Evolutionary conservation across 208 protist species (phyloP), one percentile per base, ranked within the genome.

Genomic region (Leishmania guyanensis): DNA sequence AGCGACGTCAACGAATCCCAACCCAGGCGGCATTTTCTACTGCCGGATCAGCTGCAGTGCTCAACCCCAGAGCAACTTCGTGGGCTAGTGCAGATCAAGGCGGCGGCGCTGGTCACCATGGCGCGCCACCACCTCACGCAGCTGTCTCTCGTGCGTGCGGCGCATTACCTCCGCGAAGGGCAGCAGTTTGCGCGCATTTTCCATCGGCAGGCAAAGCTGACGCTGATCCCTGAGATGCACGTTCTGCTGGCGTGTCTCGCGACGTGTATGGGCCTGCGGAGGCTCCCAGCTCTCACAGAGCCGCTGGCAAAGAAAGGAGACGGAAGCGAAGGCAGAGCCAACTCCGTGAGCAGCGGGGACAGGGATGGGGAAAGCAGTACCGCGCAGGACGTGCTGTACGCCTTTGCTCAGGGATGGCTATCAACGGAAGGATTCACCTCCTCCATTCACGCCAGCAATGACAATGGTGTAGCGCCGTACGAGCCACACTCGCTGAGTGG

Each of bases 61-160:
- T 72, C 82, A 8, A 22, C 77, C 8, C 77, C 82, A 9, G 72
- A 62, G 60, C 84, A 94, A 72, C 80, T 92, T 76, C 88, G 90
- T 20, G 86, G 84, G 79, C 76, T 94, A 26, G 87, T 94, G 26
- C 66, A 91, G 56, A 82, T 94, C 60, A 94, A 94, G 62, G 83
- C 84, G 26, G 80, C 90, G 17, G 77, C 87, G 43, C 66, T 92
- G 66, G 50, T 94, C 22, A 87, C 87, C 9, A 86, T 91, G 78
- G 83, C 82, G 48, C 78, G 79, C 5, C 78, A 86, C 56, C 78
- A 83, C 73, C 65, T 92, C 79, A 86, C 87, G 26, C 88, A 92
- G 50, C 73, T 94, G 16, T 79, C 79, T 8, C 54, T 91, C n/a
- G 66, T 53, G 0, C 76, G 84, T 22, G 86, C 83, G 0, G 78